Evolutionary conservation across 106 monocot genomes (phyloP).

Genomic region (Acorus calamus): DNA sequence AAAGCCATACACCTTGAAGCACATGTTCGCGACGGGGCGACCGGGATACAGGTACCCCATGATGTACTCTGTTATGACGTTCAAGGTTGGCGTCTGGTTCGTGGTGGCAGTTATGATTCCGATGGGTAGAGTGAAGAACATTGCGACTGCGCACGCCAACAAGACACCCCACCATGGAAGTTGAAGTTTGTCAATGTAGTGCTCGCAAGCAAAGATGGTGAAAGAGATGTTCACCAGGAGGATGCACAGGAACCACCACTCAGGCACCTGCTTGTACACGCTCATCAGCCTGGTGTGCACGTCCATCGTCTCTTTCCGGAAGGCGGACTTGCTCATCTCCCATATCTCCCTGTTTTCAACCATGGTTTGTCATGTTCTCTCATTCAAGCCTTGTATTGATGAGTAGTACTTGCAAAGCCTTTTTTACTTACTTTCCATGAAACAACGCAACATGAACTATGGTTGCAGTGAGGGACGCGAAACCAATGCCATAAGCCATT

Average conservation of each 20-base stretch:
- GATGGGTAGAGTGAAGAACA: constrained; percentile 17
- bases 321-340: constrained; percentile 6
- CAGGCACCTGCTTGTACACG: constrained; percentile 9
- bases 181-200: constrained; percentile 6
- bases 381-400: too few relatives aligned
- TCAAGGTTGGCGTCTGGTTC: constrained; percentile 12
- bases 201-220: constrained; percentile 1
- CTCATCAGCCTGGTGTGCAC: constrained; percentile 12
- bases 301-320: constrained; percentile 7
- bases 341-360: background rate
- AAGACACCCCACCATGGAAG: constrained; percentile 19
- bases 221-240: background rate
- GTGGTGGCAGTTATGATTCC: constrained; percentile 14
- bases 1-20: constrained; percentile 18
- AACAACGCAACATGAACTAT: constrained; percentile 15
- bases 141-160: constrained; percentile 6
- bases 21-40: constrained; percentile 11
- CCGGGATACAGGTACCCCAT: constrained; percentile 14
- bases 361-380: too few relatives aligned
- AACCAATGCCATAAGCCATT: constrained; percentile 22
- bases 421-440: constrained; percentile 12
- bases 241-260: constrained; percentile 11
- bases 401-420: too few relatives aligned
- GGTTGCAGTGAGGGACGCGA: constrained; percentile 23
- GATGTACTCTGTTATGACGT: constrained; percentile 15